A percentile compares a stretch with the other conserved stretches of the same genome.
Evolutionary conservation across 768 basidiomycete species (phyloP).

Genomic region (Collybiopsis luxurians): DNA sequence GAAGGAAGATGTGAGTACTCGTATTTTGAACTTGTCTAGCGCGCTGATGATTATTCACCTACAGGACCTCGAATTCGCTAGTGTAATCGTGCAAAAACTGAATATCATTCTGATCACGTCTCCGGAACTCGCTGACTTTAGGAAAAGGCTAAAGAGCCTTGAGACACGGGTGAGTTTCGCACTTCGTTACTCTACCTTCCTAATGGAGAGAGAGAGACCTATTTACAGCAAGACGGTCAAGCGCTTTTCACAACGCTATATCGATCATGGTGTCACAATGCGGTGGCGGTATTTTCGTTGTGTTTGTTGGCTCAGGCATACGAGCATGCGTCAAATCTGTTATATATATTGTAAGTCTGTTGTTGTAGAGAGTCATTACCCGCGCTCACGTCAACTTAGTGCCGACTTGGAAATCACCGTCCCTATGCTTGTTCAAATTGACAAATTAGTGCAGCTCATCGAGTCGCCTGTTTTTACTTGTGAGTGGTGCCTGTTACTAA

Average conservation of each 20-base stretch:
- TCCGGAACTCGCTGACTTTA: slow-evolving; percentile 92
- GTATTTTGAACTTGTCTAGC: not conserved
- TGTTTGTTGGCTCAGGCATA: slow-evolving; percentile 98
- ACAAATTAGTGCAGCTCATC: slow-evolving; percentile 96
- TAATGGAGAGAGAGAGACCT: not conserved
- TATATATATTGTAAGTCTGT: slow-evolving; percentile 86
- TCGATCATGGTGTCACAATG: slow-evolving; percentile 98
- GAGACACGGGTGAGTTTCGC: slow-evolving; percentile 75
- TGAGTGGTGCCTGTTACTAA: too few relatives aligned
- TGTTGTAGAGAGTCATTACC: too few relatives aligned
- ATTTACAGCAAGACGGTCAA: slow-evolving; percentile 87
- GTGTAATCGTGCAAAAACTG: slow-evolving; percentile 95
- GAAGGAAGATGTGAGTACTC: slow-evolving; percentile 81
- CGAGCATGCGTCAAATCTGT: slow-evolving; percentile 94
- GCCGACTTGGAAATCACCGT: slow-evolving; percentile 98
- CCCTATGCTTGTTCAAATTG: slow-evolving; percentile 89
- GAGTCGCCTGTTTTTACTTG: slow-evolving; percentile 99
- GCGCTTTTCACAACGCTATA: slow-evolving; percentile 92
- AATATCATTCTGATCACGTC: slow-evolving; percentile 97
- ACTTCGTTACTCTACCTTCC: not conserved
- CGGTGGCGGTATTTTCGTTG: slow-evolving; percentile 93
- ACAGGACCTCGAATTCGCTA: slow-evolving; percentile 96
- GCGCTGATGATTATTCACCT: not conserved
- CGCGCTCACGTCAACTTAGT: too few relatives aligned
- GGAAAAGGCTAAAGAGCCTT: slow-evolving; percentile 87